Conservation (phyloP, 805 yeast species). For the Cyberlindnera amylophila region DNA sequence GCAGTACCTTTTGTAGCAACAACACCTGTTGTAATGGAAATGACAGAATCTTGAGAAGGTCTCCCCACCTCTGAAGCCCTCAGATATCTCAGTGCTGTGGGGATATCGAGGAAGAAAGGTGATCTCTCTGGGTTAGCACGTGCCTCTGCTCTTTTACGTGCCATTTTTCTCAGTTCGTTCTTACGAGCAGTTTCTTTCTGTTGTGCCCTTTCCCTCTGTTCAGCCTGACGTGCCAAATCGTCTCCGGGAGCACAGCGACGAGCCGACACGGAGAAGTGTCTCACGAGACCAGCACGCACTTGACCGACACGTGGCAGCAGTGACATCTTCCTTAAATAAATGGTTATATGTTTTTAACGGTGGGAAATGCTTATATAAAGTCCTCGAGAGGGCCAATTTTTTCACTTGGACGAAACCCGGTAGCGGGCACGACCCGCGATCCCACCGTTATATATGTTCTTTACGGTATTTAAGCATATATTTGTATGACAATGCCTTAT, state of each 20-base stretch:
- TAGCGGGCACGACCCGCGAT: conserved; percentile 6
- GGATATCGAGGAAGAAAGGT: conserved; percentile 69
- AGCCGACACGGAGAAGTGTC: conserved; percentile 16
- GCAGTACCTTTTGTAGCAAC: conserved; percentile 75
- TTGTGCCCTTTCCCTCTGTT: conserved; percentile 28
- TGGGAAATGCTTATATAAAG: too few species aligned
- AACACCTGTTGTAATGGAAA: conserved; percentile 60
- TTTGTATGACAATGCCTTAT: neutral
- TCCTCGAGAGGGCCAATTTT: too few species aligned
- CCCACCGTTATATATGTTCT: too few species aligned
- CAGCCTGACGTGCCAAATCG: conserved; percentile 27
- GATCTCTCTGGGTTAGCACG: conserved; percentile 40
- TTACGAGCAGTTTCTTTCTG: conserved; percentile 27
- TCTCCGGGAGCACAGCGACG: conserved; percentile 24
- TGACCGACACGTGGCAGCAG: too few species aligned
- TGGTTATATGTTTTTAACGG: too few species aligned
- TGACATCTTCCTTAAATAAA: too few species aligned
- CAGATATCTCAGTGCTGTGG: conserved; percentile 69
- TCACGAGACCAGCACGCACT: conserved; percentile 2
- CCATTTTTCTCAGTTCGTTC: conserved; percentile 34
- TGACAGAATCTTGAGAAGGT: conserved; percentile 63
- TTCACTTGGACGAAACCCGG: conserved; percentile 2
- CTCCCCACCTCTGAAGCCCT: conserved; percentile 92
- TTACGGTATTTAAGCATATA: too few species aligned
- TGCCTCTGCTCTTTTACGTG: conserved; percentile 36